Evolutionary conservation across 2,329 filamentous ascomycete species (phyloP), one percentile per base, ranked within the genome.

Genomic region (Alternaria metachromatica): DNA sequence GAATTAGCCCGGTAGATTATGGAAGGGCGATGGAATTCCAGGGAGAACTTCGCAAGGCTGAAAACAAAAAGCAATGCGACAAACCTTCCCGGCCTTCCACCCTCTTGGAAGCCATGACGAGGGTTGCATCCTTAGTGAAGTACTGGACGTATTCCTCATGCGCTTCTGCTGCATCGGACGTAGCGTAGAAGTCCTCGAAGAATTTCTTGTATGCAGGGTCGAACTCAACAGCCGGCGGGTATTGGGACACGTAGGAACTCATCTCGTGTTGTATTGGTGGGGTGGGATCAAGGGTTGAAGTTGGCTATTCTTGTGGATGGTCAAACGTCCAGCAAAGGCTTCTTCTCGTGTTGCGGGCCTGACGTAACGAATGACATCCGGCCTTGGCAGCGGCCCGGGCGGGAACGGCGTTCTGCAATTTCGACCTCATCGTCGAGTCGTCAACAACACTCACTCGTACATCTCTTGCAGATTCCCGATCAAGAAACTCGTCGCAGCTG

Each of bases 41-140:
- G 30, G 46, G 57, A 37, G 43, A 25, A 8, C 12, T 30, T 11
- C 33, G 15, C 20, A 21, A 7, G 50, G 48, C 51, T 33, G 25
- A 15, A 43, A 13, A 25, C 5, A 56, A 60, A 30, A 60, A 60
- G 60, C 50, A 58, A 58, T n/a, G 13, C 21, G 30, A 54, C 66
- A 43, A 54, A 86, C 85, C 84, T 55, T 82, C 79, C 37, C 76
- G 72, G 1, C 86, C 86, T 10, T 78, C 75, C 7, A 72, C 82
- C 44, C 74, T 80, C 68, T 84, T 86, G 3, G 80, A 81, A 3
- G 81, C 85, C 85, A 88, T 87, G 37, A 87, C 80, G 54, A 88
- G 67, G 8, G 78, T 83, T 3, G 83, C 86, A 77, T 85, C 80
- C 13, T 77, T 60, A 0, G 85, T 84, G 66, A 87, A 87, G 21